Percentiles rank a stretch among this genome's conserved stretches.
Evolutionary conservation across 306 rosid genomes (phyloP).

Genomic region (Bauhinia variegata): DNA sequence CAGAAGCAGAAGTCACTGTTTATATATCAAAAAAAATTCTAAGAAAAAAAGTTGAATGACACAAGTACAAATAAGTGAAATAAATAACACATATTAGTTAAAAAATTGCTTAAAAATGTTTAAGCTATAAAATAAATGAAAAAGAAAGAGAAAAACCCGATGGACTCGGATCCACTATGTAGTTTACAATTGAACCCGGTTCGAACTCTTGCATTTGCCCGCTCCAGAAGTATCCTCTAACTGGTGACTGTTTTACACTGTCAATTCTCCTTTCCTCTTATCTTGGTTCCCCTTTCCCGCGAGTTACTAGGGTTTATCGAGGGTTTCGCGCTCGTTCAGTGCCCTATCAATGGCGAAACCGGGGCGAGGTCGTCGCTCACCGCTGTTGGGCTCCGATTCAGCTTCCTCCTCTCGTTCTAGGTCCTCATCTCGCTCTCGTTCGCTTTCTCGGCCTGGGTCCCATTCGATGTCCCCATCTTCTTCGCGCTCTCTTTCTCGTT

Average conservation of each 20-base stretch:
- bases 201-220: not conserved
- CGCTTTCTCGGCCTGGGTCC: slow-evolving; percentile 58
- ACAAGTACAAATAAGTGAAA: too few species aligned
- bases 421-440: slow-evolving; percentile 55
- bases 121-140: too few species aligned
- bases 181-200: not conserved
- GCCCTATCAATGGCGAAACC: slow-evolving; percentile 83
- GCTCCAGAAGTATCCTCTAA: not conserved
- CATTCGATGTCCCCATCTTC: slow-evolving; percentile 28
- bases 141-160: not conserved
- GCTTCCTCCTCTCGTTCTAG: slow-evolving; percentile 72
- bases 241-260: too few species aligned
- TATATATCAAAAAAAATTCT: too few species aligned
- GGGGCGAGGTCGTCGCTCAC: slow-evolving; percentile 86
- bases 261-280: too few species aligned
- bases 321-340: slow-evolving; percentile 51
- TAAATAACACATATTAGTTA: too few species aligned
- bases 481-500: slow-evolving; percentile 64
- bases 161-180: not conserved
- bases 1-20: too few species aligned
- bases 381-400: slow-evolving; percentile 73
- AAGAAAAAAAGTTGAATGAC: too few species aligned
- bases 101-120: too few species aligned
- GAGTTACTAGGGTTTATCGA: slow-evolving; percentile 62
- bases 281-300: not conserved